Evolutionary conservation across 1,139 yeast genomes (phyloP).

Genomic region (Entelexis sorbosivorans): DNA sequence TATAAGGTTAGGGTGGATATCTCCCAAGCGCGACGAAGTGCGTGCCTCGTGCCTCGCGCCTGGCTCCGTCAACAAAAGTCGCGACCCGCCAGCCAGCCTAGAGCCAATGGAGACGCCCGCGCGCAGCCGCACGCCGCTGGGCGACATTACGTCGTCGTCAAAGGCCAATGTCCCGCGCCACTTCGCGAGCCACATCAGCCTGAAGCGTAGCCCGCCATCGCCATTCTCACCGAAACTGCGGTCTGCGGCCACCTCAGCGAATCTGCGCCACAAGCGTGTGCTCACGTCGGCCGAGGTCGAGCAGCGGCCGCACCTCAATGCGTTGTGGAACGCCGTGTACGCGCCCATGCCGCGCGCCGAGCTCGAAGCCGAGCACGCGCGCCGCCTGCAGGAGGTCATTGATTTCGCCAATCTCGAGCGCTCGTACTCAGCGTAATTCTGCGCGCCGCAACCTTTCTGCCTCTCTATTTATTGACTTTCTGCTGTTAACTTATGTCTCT

Average conservation of each 20-base stretch:
- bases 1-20: too few relatives aligned
- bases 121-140: conserved; percentile 8
- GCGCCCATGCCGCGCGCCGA: background rate
- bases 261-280: conserved; percentile 3
- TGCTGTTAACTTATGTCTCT: too few relatives aligned
- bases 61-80: too few relatives aligned
- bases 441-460: too few relatives aligned
- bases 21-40: too few relatives aligned
- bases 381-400: conserved; percentile 7
- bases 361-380: background rate
- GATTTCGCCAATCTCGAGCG: conserved; percentile 19
- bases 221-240: conserved; percentile 7
- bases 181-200: background rate
- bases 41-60: too few relatives aligned
- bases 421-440: conserved; percentile 6
- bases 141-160: conserved; percentile 13
- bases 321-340: conserved; percentile 2
- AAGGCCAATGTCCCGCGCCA: background rate
- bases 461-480: background rate
- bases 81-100: too few relatives aligned
- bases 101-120: conserved; percentile 10
- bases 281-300: conserved; percentile 2
- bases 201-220: conserved; percentile 13
- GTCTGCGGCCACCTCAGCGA: background rate
- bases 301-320: conserved; percentile 3